Evolutionary conservation across 768 basidiomycete species (phyloP).

Genomic region (Trametes cinnabarina): DNA sequence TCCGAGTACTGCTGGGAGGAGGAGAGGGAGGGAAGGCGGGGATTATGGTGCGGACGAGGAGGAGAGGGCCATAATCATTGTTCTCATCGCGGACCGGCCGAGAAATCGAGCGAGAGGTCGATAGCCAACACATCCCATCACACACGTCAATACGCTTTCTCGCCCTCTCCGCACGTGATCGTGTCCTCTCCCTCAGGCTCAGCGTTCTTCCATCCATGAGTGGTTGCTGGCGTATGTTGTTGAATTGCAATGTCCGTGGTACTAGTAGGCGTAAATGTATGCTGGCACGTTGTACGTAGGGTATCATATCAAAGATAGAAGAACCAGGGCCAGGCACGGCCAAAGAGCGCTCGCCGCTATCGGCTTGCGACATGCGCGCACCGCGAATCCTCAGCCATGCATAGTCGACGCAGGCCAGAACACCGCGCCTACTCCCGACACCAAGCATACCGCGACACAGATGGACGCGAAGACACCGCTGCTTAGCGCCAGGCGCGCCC

Average conservation of each 20-base stretch:
- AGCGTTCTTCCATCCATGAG: neutral
- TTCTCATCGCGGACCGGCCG: neutral
- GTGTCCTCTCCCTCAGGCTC: neutral
- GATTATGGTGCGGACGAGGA: neutral
- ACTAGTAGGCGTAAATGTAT: too few relatives aligned
- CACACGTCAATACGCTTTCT: constrained; percentile 1
- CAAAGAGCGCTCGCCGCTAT: neutral
- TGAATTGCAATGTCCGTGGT: too few relatives aligned
- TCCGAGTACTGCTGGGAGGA: neutral
- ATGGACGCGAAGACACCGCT: constrained; percentile 44
- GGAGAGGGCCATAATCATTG: neutral
- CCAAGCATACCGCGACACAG: constrained; percentile 38
- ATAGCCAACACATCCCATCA: neutral
- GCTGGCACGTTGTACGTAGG: neutral
- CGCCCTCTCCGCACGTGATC: constrained; percentile 6
- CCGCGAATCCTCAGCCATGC: neutral
- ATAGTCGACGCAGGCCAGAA: constrained; percentile 13
- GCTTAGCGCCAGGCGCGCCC: constrained; percentile 45
- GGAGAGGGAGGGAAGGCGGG: neutral
- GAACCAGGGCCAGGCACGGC: neutral
- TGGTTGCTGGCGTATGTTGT: too few relatives aligned
- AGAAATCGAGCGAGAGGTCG: neutral
- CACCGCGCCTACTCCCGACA: constrained; percentile 20
- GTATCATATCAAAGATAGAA: neutral
- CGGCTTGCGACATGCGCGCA: neutral